phyloP scores from a whole-genome alignment of 2,329 filamentous ascomycete genomes.

The Drechslerella coelobrocha region DNA sequence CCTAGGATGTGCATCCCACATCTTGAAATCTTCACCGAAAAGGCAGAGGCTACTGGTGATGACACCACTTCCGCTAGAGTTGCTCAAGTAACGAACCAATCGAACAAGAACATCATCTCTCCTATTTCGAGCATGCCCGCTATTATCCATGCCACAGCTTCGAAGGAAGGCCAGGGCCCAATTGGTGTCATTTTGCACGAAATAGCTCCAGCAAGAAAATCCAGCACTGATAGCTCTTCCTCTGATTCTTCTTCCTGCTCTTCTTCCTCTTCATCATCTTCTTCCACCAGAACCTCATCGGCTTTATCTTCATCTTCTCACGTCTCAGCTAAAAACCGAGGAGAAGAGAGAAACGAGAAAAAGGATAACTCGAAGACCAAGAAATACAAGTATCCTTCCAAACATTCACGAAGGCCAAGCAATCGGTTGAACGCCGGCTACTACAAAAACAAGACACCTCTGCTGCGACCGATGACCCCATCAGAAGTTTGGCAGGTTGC shows the following conservation, averaged over 20 bases:
- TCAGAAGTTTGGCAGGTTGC: slow-evolving; percentile 30
- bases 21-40: slow-evolving; percentile 39
- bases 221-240: slow-evolving; percentile 2
- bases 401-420: slow-evolving; percentile 27
- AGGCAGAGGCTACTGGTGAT: slow-evolving; percentile 3
- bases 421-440: slow-evolving; percentile 46
- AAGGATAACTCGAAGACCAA: slow-evolving; percentile 13
- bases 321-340: background rate
- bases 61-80: slow-evolving; percentile 27
- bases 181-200: slow-evolving; percentile 11
- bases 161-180: slow-evolving; percentile 17
- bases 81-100: slow-evolving; percentile 18
- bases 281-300: background rate
- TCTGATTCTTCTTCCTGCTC: slow-evolving; percentile 21
- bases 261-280: slow-evolving; percentile 10
- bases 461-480: slow-evolving; percentile 31
- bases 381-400: slow-evolving; percentile 44
- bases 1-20: slow-evolving; percentile 40
- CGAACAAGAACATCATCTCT: slow-evolving; percentile 14
- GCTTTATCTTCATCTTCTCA: slow-evolving; percentile 15
- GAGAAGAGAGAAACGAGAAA: slow-evolving; percentile 15
- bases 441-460: slow-evolving; percentile 27
- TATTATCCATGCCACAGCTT: slow-evolving; percentile 3
- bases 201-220: background rate
- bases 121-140: slow-evolving; percentile 43